A percentile compares a stretch with the other conserved stretches of the same genome.
Conservation (phyloP, 2,329 filamentous ascomycete species). For the Cadophora sp. region DNA sequence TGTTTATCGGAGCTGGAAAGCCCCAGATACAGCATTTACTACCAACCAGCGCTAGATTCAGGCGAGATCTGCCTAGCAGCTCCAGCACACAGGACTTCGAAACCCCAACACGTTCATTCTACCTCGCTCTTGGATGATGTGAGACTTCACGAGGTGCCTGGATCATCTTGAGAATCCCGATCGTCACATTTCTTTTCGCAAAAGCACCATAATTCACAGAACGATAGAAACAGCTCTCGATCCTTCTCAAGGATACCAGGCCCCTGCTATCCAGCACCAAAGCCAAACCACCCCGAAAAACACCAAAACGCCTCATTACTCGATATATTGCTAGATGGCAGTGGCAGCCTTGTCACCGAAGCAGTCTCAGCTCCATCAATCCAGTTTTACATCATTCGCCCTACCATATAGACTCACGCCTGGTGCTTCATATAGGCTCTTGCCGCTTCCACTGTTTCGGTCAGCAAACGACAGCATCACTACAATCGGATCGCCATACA, state of each 20-base stretch:
- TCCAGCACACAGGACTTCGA: background rate
- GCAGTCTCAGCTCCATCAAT: background rate
- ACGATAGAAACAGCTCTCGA: background rate
- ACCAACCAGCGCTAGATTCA: background rate
- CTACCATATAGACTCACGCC: background rate
- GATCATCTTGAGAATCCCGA: background rate
- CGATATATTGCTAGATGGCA: background rate
- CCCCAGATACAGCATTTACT: background rate
- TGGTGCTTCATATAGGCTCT: constrained; percentile 28
- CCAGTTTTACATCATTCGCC: background rate
- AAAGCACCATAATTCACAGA: background rate
- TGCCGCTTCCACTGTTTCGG: constrained; percentile 32
- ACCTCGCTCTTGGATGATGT: background rate
- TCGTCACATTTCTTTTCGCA: background rate
- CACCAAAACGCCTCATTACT: background rate
- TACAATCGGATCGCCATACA: constrained; percentile 20
- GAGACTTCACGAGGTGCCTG: background rate
- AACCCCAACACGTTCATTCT: background rate
- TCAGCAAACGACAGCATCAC: constrained; percentile 20
- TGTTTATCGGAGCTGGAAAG: constrained; percentile 2
- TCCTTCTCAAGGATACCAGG: background rate
- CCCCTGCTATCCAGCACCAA: background rate
- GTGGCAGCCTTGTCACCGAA: background rate
- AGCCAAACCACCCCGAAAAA: background rate
- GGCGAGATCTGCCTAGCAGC: constrained; percentile 7